phyloP scores from a whole-genome alignment of 2,329 filamentous ascomycete species.

The Penicillium sp. region DNA sequence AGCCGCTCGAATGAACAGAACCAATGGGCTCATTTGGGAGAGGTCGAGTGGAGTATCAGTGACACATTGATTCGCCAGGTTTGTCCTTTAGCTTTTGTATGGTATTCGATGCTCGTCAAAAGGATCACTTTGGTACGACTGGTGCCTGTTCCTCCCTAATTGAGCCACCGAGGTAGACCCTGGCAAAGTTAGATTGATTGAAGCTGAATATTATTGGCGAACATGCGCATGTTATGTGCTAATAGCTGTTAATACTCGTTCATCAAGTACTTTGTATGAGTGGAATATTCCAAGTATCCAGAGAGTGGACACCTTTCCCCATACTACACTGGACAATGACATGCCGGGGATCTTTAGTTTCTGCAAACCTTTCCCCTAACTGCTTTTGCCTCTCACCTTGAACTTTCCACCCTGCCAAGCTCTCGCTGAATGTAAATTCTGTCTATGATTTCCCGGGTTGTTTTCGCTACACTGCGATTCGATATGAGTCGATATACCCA shows the following conservation, averaged over 20 bases:
- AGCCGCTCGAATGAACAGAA: not conserved
- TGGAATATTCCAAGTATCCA: too few species aligned
- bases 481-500: constrained; percentile 13
- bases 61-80: not conserved
- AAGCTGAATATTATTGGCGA: not conserved
- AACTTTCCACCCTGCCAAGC: not conserved
- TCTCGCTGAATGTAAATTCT: not conserved
- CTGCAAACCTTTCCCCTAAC: not conserved
- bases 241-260: too few species aligned
- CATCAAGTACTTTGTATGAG: too few species aligned
- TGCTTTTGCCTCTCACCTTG: not conserved
- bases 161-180: not conserved
- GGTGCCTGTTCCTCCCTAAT: not conserved
- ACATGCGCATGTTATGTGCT: not conserved
- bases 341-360: not conserved
- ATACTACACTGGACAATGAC: not conserved
- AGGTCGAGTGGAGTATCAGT: not conserved
- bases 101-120: not conserved
- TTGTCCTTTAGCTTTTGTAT: not conserved
- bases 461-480: constrained; percentile 6
- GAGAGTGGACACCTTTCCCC: not conserved
- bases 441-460: not conserved
- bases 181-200: not conserved
- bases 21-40: not conserved
- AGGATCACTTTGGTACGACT: not conserved